Conservation (phyloP, 805 yeast genomes). For the Sugiyamaella boreocaroliniensis region DNA sequence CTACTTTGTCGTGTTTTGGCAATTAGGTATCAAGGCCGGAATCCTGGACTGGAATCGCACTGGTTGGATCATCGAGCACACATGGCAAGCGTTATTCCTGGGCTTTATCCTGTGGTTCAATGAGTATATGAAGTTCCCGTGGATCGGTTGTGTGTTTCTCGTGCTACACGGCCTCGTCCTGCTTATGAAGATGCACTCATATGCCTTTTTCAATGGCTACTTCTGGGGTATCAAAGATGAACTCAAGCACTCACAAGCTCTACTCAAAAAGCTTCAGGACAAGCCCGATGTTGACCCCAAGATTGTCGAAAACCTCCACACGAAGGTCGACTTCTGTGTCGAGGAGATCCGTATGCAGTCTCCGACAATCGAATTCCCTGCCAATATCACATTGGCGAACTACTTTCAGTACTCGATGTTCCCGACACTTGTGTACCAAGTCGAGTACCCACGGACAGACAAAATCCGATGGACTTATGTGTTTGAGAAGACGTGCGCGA, state of each 20-base stretch:
- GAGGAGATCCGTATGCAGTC: conserved; percentile 65
- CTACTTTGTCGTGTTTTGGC: conserved; percentile 57
- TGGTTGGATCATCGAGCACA: conserved; percentile 60
- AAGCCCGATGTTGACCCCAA: conserved; percentile 25
- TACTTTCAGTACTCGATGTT: conserved; percentile 77
- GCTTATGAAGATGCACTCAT: conserved; percentile 94
- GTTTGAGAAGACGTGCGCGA: conserved; percentile 62
- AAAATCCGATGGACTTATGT: conserved; percentile 65
- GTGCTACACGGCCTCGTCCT: conserved; percentile 79
- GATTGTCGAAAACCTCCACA: conserved; percentile 28
- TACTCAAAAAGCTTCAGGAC: conserved; percentile 14
- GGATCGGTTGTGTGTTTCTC: conserved; percentile 87
- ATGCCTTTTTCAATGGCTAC: conserved; percentile 86
- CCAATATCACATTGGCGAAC: conserved; percentile 56
- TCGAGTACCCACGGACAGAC: conserved; percentile 72
- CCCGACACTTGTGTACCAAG: conserved; percentile 70
- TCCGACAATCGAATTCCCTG: conserved; percentile 50
- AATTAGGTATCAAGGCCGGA: conserved; percentile 42
- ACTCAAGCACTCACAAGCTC: conserved; percentile 11
- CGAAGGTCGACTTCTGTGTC: conserved; percentile 60
- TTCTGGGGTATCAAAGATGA: conserved; percentile 37
- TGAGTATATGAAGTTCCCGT: conserved; percentile 54
- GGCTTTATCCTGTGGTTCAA: conserved; percentile 51
- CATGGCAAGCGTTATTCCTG: conserved; percentile 51
- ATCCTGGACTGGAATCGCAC: conserved; percentile 50